Percentiles rank a stretch among this genome's conserved stretches.
phyloP scores from a whole-genome alignment of 2,329 filamentous ascomycete genomes.

The Fusarium sterilihyphosum region DNA sequence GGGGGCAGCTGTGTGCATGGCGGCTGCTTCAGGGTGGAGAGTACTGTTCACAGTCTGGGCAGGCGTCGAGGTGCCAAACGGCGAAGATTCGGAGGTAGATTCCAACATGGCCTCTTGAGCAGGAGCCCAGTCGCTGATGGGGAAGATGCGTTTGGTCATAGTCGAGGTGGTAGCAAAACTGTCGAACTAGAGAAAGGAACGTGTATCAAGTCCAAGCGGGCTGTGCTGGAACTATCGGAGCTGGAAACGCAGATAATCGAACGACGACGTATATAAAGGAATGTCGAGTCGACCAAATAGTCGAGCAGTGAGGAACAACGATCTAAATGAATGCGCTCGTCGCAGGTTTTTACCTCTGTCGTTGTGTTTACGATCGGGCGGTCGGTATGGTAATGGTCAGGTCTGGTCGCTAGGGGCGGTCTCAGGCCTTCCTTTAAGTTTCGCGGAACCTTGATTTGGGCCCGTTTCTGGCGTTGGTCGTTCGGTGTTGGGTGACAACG shows the following conservation, averaged over 20 bases:
- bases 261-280: background rate
- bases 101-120: slow-evolving; percentile 54
- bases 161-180: slow-evolving; percentile 1
- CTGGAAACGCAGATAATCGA: background rate
- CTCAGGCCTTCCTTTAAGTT: slow-evolving; percentile 9
- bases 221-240: background rate
- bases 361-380: slow-evolving; percentile 21
- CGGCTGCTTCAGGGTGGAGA: slow-evolving; percentile 10
- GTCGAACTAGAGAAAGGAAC: background rate
- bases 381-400: background rate
- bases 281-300: background rate
- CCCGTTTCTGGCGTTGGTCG: background rate
- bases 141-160: slow-evolving; percentile 53
- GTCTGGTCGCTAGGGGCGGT: slow-evolving; percentile 23
- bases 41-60: slow-evolving; percentile 1
- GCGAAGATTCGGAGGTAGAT: slow-evolving; percentile 28
- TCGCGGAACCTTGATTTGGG: slow-evolving; percentile 14
- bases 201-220: slow-evolving; percentile 2
- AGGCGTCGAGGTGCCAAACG: slow-evolving; percentile 11
- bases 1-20: slow-evolving; percentile 29
- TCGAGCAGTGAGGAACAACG: background rate
- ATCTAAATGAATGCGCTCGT: slow-evolving; percentile 12
- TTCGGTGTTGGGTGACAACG: slow-evolving; percentile 12
- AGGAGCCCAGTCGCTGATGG: slow-evolving; percentile 55
- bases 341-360: background rate